These are phyloP conservation scores for Tirmania nivea DNA, from an alignment of 495 filamentous ascomycete species.

Conservation along the genomic window DNA sequence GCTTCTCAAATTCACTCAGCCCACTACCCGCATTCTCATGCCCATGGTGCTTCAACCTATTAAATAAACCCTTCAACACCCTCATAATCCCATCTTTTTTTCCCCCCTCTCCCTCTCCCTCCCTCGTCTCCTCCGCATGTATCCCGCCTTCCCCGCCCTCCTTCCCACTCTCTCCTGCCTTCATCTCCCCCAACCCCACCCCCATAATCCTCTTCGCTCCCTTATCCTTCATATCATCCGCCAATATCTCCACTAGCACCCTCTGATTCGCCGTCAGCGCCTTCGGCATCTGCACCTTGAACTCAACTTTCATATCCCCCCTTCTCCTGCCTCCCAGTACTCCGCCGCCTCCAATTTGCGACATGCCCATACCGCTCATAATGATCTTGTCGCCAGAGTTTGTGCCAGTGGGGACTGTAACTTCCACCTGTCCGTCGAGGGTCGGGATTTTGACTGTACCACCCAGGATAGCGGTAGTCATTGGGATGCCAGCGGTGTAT, in stretches of 20 bases:
- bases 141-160: slow-evolving; percentile 20
- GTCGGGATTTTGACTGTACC: slow-evolving; percentile 80
- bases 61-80: neutral
- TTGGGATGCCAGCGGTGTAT: slow-evolving; percentile 72
- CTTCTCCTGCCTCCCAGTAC: slow-evolving; percentile 8
- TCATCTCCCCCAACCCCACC: slow-evolving; percentile 29
- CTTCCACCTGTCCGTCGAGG: slow-evolving; percentile 66
- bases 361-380: slow-evolving; percentile 77
- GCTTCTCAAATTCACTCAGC: no score
- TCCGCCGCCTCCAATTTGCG: slow-evolving; percentile 36
- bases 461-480: slow-evolving; percentile 81
- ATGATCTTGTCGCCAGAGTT: slow-evolving; percentile 82
- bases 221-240: slow-evolving; percentile 82
- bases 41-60: neutral
- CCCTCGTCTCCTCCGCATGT: neutral
- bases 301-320: slow-evolving; percentile 70
- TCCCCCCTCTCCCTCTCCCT: neutral
- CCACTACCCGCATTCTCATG: no score
- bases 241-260: slow-evolving; percentile 78
- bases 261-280: slow-evolving; percentile 62
- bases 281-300: slow-evolving; percentile 71
- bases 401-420: slow-evolving; percentile 74
- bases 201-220: slow-evolving; percentile 84
- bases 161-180: slow-evolving; percentile 20
- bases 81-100: neutral